Evolutionary conservation across 495 filamentous ascomycete species (phyloP).

Genomic region (Tuber microsphaerosporum): DNA sequence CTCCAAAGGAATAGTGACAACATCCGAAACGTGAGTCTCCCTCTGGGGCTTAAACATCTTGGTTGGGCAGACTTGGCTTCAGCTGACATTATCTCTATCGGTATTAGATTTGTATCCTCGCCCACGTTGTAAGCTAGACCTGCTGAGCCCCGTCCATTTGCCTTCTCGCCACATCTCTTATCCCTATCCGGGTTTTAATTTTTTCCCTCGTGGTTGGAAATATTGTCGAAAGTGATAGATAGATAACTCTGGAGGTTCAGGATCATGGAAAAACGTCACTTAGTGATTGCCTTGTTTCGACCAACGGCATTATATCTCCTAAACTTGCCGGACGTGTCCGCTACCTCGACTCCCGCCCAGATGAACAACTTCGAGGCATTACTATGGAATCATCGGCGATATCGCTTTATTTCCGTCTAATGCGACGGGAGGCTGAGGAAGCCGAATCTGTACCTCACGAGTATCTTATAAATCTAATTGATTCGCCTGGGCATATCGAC

Average conservation of each 20-base stretch:
- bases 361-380: slow-evolving; percentile 94
- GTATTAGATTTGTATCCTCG: slow-evolving; percentile 85
- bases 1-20: slow-evolving; percentile 40
- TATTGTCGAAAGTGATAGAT: neutral
- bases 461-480: slow-evolving; percentile 95
- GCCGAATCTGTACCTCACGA: slow-evolving; percentile 65
- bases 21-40: slow-evolving; percentile 40
- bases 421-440: slow-evolving; percentile 61
- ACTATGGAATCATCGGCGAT: slow-evolving; percentile 99
- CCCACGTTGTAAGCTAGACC: slow-evolving; percentile 70
- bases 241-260: slow-evolving; percentile 39
- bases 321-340: slow-evolving; percentile 97
- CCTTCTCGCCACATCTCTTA: neutral
- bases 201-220: neutral
- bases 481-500: slow-evolving; percentile 96
- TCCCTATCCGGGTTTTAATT: neutral
- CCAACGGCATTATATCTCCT: slow-evolving; percentile 98
- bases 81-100: slow-evolving; percentile 20
- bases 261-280: slow-evolving; percentile 99
- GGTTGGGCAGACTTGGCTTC: slow-evolving; percentile 14
- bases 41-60: neutral
- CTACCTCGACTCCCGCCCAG: slow-evolving; percentile 91
- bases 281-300: slow-evolving; percentile 91
- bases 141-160: slow-evolving; percentile 9
- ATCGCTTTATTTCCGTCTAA: slow-evolving; percentile 89